phyloP scores from a whole-genome alignment of 2,329 filamentous ascomycete species.

The Aphanoascus verrucosus region DNA sequence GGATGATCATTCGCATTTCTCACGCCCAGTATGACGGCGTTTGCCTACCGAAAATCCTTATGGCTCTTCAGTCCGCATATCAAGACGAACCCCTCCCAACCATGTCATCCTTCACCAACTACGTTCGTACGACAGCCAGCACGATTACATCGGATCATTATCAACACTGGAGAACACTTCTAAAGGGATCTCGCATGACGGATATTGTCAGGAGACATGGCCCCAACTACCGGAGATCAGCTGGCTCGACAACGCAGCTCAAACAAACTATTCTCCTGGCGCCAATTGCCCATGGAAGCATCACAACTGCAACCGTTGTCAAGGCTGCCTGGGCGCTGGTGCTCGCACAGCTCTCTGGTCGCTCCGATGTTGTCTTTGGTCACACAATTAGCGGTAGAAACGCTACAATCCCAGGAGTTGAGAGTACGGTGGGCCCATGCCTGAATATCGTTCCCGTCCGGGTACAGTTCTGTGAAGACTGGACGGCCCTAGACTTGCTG shows the following conservation, averaged over 20 bases:
- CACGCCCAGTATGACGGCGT: conserved; percentile 62
- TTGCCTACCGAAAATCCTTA: conserved; percentile 51
- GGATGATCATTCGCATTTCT: conserved; percentile 45
- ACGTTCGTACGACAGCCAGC: conserved; percentile 34
- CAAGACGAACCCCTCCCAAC: conserved; percentile 29
- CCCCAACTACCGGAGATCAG: conserved; percentile 28
- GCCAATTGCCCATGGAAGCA: conserved; percentile 43
- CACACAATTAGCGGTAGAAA: conserved; percentile 57
- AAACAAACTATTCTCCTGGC: conserved; percentile 28
- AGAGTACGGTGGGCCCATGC: conserved; percentile 52
- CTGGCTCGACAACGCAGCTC: conserved; percentile 29
- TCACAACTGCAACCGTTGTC: conserved; percentile 55
- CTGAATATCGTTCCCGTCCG: conserved; percentile 58
- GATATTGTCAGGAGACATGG: conserved; percentile 27
- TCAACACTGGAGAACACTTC: conserved; percentile 51
- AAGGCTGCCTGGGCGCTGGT: conserved; percentile 57
- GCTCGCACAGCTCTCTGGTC: conserved; percentile 44
- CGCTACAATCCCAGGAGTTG: conserved; percentile 45
- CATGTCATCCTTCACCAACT: conserved; percentile 38
- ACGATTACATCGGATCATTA: conserved; percentile 40
- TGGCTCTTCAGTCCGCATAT: conserved; percentile 49
- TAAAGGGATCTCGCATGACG: conserved; percentile 46
- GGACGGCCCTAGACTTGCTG: conserved; percentile 46
- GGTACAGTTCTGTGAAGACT: conserved; percentile 43
- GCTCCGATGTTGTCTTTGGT: conserved; percentile 53